A percentile compares a stretch with the other conserved stretches of the same genome.
Conservation (phyloP, 2,329 filamentous ascomycete species). For the Anisogramma anomala region DNA sequence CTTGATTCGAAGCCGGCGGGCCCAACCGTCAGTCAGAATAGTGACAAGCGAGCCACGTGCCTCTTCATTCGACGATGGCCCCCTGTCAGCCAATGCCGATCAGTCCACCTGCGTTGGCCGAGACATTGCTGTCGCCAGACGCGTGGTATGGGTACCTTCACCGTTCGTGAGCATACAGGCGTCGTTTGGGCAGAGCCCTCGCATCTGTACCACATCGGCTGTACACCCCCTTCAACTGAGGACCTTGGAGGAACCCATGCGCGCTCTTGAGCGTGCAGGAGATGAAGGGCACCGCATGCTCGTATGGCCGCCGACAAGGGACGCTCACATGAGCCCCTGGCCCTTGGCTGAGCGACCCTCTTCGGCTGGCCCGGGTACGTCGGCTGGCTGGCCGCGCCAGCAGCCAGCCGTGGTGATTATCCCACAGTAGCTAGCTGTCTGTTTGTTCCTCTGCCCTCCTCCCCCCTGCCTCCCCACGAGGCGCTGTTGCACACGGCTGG, state of each 20-base stretch:
- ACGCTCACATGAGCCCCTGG: neutral
- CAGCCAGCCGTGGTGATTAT: no score
- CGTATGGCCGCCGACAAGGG: no score
- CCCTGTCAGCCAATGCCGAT: neutral
- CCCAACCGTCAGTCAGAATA: no score
- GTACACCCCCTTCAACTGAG: neutral
- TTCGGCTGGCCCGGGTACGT: neutral
- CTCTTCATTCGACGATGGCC: neutral
- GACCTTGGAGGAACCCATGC: neutral
- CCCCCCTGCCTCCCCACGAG: no score
- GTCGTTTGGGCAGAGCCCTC: no score
- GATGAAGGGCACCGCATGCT: no score
- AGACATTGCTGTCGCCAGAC: neutral
- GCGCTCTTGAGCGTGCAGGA: neutral
- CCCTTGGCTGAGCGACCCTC: neutral
- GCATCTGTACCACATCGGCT: no score
- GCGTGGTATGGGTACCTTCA: no score
- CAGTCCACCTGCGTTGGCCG: constrained; percentile 3
- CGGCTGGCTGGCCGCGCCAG: no score
- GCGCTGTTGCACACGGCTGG: neutral
- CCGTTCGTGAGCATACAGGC: no score
- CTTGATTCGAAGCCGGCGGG: no score
- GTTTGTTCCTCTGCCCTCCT: neutral
- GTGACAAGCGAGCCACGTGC: no score
- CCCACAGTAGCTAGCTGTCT: neutral